Evolutionary conservation across 2,329 filamentous ascomycete genomes (phyloP), one percentile per base, ranked within the genome.

Genomic region (Colletotrichum simmondsii): DNA sequence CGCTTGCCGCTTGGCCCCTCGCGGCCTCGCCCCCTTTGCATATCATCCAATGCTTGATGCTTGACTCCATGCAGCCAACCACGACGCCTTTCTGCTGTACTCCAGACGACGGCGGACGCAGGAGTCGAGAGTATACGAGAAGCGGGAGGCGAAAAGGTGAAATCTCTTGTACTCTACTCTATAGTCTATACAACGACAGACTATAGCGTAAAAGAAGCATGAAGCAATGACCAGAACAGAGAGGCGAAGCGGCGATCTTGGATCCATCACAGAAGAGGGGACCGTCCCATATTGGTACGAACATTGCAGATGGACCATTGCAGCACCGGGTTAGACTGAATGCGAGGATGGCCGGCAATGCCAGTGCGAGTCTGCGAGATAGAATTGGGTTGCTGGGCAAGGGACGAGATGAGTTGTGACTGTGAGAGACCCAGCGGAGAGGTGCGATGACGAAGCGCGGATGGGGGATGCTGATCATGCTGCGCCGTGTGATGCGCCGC

Each of bases 91-190:
- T 32, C 54, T 28, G 49, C 42, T 60, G 65, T 64, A 69, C 54
- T 37, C 54, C 66, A 70, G 61, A 70, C 69, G 46, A 70, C 60
- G 70, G 66, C 69, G 52, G 64, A 58, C 30, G 46, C 64, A 32
- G 57, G 59, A 30, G 28, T 7, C 12, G 32, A 28, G 54, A 4
- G 35, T 8, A 46, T 63, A 42, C 65, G 46, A 61, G 65, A 53
- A n/a, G 26, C 6, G 28, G 32, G 49, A 53, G 19, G 30, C 66
- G 26, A 62, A 59, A 42, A 42, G 37, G 37, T 16, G 16, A 4
- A 7, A 42, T 42, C 6, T 14, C 37, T 42, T 42, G 16, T 16
- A 16, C 14, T 42, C 35, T 16, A 16, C 14, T 42, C 35, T 42
- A 42, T 42, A 42, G 37, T 42, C 37, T 42, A 42, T 42, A 42